Evolutionary conservation across 2,329 filamentous ascomycete genomes (phyloP).

Genomic region (Cytospora schulzeri): DNA sequence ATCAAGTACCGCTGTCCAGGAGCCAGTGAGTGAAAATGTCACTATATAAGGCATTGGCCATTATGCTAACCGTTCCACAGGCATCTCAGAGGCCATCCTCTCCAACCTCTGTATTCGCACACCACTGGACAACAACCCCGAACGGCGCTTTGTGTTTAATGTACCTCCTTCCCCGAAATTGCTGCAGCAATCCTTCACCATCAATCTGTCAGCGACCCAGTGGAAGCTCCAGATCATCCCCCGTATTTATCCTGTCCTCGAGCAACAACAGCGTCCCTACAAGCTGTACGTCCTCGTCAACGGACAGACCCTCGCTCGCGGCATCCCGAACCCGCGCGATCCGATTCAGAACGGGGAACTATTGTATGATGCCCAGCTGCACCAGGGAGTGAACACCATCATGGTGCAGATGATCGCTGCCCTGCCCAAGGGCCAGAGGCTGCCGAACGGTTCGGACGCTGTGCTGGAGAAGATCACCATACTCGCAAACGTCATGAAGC

Average conservation of each 20-base stretch:
- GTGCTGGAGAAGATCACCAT: slow-evolving; percentile 80
- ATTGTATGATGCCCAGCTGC: slow-evolving; percentile 74
- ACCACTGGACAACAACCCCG: slow-evolving; percentile 65
- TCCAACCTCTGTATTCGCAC: slow-evolving; percentile 66
- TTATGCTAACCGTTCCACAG: slow-evolving; percentile 41
- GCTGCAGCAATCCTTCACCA: slow-evolving; percentile 71
- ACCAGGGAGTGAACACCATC: slow-evolving; percentile 74
- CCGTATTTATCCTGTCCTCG: slow-evolving; percentile 62
- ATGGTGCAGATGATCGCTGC: slow-evolving; percentile 78
- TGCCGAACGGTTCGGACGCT: slow-evolving; percentile 61
- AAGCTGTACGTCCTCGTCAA: slow-evolving; percentile 76
- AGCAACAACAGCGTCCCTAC: slow-evolving; percentile 66
- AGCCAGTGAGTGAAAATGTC: slow-evolving; percentile 15
- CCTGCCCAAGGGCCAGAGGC: slow-evolving; percentile 60
- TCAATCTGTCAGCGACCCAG: slow-evolving; percentile 69
- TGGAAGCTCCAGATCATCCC: slow-evolving; percentile 73
- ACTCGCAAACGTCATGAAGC: slow-evolving; percentile 68
- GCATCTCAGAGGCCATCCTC: slow-evolving; percentile 64
- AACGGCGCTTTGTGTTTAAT: slow-evolving; percentile 63
- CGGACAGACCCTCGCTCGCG: slow-evolving; percentile 59
- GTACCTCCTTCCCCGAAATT: slow-evolving; percentile 67
- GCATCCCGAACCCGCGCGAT: slow-evolving; percentile 55
- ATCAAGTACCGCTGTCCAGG: slow-evolving; percentile 26
- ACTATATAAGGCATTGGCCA: no score
- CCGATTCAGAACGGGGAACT: slow-evolving; percentile 58